Percentiles rank a stretch among this genome's conserved stretches.
phyloP scores from a whole-genome alignment of 768 basidiomycete species.

The Leccinum subgranulosum region DNA sequence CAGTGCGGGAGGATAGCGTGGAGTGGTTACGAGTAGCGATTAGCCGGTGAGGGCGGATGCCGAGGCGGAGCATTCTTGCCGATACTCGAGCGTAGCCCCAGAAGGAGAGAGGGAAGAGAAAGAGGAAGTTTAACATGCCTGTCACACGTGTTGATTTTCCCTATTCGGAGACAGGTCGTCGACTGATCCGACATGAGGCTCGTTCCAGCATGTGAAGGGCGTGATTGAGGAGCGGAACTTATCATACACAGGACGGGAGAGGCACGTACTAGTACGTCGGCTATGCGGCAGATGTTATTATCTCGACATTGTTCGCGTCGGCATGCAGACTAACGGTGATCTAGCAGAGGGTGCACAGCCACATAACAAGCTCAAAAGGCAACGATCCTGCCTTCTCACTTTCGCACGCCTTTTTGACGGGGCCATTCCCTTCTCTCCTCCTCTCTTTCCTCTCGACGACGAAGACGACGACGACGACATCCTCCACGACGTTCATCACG shows the following conservation, averaged over 20 bases:
- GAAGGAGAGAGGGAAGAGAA: constrained; percentile 12
- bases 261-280: not conserved
- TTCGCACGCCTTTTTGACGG: constrained; percentile 31
- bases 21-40: not conserved
- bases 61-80: constrained; percentile 3
- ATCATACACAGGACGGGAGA: not conserved
- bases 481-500: constrained; percentile 7
- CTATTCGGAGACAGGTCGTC: constrained; percentile 6
- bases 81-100: constrained; percentile 1
- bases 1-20: not conserved
- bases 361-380: constrained; percentile 31
- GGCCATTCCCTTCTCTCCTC: constrained; percentile 22
- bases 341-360: constrained; percentile 20
- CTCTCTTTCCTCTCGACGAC: constrained; percentile 16
- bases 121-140: constrained; percentile 21
- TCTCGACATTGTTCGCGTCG: constrained; percentile 11
- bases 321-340: not conserved
- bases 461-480: constrained; percentile 30
- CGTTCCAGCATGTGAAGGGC: constrained; percentile 13
- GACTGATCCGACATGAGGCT: constrained; percentile 26
- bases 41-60: constrained; percentile 6
- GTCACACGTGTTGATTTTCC: constrained; percentile 23
- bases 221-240: constrained; percentile 16
- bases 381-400: constrained; percentile 18
- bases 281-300: not conserved